Base-by-base conservation (phyloP, 2,329 filamentous ascomycete species). In the Macroventuria anomochaeta region DNA sequence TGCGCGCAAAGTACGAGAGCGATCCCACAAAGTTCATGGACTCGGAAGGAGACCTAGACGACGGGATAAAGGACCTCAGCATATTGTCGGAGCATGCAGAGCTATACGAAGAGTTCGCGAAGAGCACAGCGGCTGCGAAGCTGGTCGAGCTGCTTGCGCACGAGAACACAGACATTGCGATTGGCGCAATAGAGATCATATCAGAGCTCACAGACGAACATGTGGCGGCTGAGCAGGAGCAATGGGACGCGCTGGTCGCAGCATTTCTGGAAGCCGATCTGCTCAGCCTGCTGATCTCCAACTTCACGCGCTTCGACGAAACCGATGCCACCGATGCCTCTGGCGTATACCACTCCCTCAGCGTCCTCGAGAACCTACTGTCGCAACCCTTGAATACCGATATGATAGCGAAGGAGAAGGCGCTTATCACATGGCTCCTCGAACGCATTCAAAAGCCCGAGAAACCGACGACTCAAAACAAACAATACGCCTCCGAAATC, bases 101-200 rank as follows among this genome's bases (percentile, higher is more conserved):
- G 56, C 81, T 96, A 17, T 97, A 95, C 73, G 79, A 79, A 11
- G 90, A 96, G 57, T 92, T 96, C 67, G 87, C 88, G 26, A 87
- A 86, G 61, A 80, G 92, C 44, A 89, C 90, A 17, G 89, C 86
- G 54, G 85, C 87, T 0, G 84, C 77, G 4, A 93, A 88, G 48
- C 76, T 99, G 43, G 91, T 96, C 1, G 85, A 88, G 2, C 76
- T 99, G 46, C 79, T 99, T 41, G 88, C 93, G 13, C 95, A 99
- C 72, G 95, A 99, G 67, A 99, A 99, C 72, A 93, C 93, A 0
- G 95, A 99, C 69, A 96, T 99, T 61, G 92, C 95, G 10, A 96
- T 97, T 65, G 90, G 89, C 59, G 90, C 89, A 0, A 87, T 96
- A 42, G 90, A 97, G 77, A 90, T 97, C 39, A 85, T 99, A 43